phyloP scores from a whole-genome alignment of 2,329 filamentous ascomycete species.

The Colletotrichum eleusines region DNA sequence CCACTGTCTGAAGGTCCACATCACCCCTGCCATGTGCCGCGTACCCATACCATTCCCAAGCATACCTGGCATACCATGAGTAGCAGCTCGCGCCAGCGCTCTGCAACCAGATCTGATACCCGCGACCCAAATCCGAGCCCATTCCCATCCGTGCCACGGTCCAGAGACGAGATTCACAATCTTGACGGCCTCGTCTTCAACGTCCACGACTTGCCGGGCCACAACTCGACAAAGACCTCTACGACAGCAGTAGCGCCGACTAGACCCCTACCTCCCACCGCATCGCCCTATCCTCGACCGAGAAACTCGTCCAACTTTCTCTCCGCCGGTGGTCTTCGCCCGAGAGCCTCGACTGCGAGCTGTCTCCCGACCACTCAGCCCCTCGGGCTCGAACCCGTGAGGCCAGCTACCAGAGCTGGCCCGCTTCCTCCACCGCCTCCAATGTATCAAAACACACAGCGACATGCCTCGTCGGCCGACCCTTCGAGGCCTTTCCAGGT shows the following conservation, averaged over 20 bases:
- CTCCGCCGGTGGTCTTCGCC: slow-evolving; percentile 39
- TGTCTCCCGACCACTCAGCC: slow-evolving; percentile 32
- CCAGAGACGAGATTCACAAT: slow-evolving; percentile 43
- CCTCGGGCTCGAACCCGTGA: slow-evolving; percentile 30
- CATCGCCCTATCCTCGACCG: slow-evolving; percentile 11
- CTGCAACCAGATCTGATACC: slow-evolving; percentile 42
- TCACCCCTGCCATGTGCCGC: slow-evolving; percentile 41
- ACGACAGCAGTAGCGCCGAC: neutral
- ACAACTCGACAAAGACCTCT: slow-evolving; percentile 8
- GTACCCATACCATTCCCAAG: slow-evolving; percentile 35
- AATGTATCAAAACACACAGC: slow-evolving; percentile 69
- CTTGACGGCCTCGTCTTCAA: slow-evolving; percentile 41
- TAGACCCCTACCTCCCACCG: slow-evolving; percentile 1
- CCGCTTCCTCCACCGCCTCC: slow-evolving; percentile 46
- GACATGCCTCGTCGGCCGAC: slow-evolving; percentile 61
- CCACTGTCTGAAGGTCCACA: slow-evolving; percentile 35
- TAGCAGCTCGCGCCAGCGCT: slow-evolving; percentile 42
- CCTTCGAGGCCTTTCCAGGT: slow-evolving; percentile 66
- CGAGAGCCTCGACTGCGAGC: slow-evolving; percentile 41
- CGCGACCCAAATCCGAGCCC: slow-evolving; percentile 35
- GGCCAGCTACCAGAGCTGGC: slow-evolving; percentile 40
- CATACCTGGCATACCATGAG: slow-evolving; percentile 41
- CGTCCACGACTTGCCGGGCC: slow-evolving; percentile 30
- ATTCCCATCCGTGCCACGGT: slow-evolving; percentile 39
- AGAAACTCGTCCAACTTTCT: slow-evolving; percentile 28